Evolutionary conservation across 495 filamentous ascomycete species (phyloP), one percentile per base, ranked within the genome.

Genomic region (Neurospora tetrasperma): DNA sequence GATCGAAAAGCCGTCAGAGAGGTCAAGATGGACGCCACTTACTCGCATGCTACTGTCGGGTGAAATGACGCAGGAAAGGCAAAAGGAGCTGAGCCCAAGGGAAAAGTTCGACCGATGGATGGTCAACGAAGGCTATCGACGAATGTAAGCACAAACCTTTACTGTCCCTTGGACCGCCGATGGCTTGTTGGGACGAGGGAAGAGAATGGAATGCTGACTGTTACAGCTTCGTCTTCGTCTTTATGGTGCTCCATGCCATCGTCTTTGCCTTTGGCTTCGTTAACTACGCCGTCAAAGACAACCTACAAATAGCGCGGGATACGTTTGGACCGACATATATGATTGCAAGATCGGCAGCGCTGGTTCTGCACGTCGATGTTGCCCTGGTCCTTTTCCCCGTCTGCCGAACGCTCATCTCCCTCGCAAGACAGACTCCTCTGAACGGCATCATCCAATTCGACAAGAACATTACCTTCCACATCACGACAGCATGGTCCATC

Each of bases 401-500:
- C 71, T 94, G 92, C 82, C 88, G 91, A 70, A 93, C 91, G 39
- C 85, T 94, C 69, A 93, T 93, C 77, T 93, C 90, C 72, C 85
- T 93, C 73, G 87, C 89, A 69, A 85, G 92, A 76, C 90, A 91
- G 78, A 93, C 90, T 16, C 90, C 91, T 54, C 84, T 93, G 42
- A 91, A 92, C 78, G 90, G 91, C 73, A 90, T 93, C 77, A 89
- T 94, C 70, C 91, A 91, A 75, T 92, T 93, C 82, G 89, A 92
- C 80, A 93, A 92, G 82, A 93, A 92, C 79, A 93, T 93, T 76
- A 90, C 90, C 43, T 93, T 94, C 83, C 92, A 94, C 81, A 92
- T 91, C 81, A 88, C 91, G 70, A 90, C 90, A 41, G 92, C 89
- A 5, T 94, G 91, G 90, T 91, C 90, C 27, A 92, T 94, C 78